A percentile compares a stretch with the other conserved stretches of the same genome.
These are phyloP conservation scores for Pseudozyma pruni DNA, from an alignment of 1,284 basidiomycete genomes.

Conservation along the genomic window DNA sequence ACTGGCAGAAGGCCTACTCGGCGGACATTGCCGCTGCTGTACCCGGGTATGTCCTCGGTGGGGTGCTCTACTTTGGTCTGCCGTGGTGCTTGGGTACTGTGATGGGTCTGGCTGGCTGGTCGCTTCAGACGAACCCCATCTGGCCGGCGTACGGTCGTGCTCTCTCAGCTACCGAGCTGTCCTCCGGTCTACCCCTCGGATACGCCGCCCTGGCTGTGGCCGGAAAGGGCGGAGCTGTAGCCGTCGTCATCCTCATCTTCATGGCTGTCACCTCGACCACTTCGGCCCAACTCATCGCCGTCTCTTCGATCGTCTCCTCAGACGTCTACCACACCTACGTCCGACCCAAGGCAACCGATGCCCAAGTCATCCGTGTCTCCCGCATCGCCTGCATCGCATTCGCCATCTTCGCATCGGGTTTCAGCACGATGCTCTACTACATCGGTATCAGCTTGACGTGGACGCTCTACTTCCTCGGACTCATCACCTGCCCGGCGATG, in stretches of 20 bases:
- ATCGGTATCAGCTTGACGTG: conserved; percentile 56
- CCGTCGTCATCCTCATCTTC: conserved; percentile 59
- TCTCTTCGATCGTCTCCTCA: conserved; percentile 52
- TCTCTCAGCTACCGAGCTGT: conserved; percentile 42
- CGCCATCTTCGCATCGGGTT: conserved; percentile 51
- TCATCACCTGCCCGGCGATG: conserved; percentile 63
- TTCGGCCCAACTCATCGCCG: conserved; percentile 60
- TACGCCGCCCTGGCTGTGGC: conserved; percentile 55
- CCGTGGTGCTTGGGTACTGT: conserved; percentile 60
- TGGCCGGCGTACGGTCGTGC: conserved; percentile 56
- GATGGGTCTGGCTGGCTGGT: conserved; percentile 52
- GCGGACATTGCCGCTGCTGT: conserved; percentile 57
- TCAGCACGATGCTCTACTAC: conserved; percentile 53
- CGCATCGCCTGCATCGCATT: conserved; percentile 53
- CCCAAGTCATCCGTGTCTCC: conserved; percentile 50
- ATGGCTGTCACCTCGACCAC: conserved; percentile 59
- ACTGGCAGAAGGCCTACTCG: conserved; percentile 63
- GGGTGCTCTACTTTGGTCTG: conserved; percentile 63
- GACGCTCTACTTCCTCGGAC: conserved; percentile 61
- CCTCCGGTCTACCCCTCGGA: conserved; percentile 50
- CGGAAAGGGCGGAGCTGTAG: conserved; percentile 60
- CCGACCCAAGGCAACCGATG: conserved; percentile 41
- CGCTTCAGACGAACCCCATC: conserved; percentile 46
- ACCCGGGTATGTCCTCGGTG: conserved; percentile 60
- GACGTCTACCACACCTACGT: conserved; percentile 62